Percentiles rank a stretch among this genome's conserved stretches.
Evolutionary conservation across 2,329 filamentous ascomycete genomes (phyloP).

Genomic region (Trichoderma semiorbis): DNA sequence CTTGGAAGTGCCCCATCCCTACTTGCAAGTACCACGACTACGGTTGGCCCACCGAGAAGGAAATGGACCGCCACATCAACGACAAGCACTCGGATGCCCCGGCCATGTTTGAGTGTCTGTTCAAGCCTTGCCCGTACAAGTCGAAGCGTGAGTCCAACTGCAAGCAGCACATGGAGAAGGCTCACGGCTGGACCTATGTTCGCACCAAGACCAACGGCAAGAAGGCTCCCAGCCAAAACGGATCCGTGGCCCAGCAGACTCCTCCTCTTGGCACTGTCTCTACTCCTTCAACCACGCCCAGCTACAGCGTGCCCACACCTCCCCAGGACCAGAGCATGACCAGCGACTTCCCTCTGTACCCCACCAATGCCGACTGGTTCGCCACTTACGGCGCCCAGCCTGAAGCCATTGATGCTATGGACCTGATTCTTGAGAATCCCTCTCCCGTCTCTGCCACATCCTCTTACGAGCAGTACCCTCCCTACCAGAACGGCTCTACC

Average conservation of each 20-base stretch:
- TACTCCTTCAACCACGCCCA: constrained; percentile 56
- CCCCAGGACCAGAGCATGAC: constrained; percentile 44
- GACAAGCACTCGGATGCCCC: constrained; percentile 88
- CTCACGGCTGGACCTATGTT: constrained; percentile 85
- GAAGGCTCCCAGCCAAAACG: constrained; percentile 46
- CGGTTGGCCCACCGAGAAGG: constrained; percentile 97
- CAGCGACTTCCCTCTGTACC: constrained; percentile 50
- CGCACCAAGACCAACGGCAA: constrained; percentile 90
- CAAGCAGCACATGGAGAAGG: constrained; percentile 99
- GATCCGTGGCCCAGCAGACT: constrained; percentile 46
- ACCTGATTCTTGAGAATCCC: constrained; percentile 37
- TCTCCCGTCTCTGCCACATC: constrained; percentile 38
- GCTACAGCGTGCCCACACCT: constrained; percentile 54
- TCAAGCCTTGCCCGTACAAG: constrained; percentile 81
- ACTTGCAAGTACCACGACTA: constrained; percentile 87
- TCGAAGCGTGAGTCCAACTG: constrained; percentile 96
- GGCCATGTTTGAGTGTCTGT: constrained; percentile 78
- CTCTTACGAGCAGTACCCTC: constrained; percentile 51
- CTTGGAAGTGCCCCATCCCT: constrained; percentile 82
- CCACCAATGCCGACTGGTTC: constrained; percentile 45
- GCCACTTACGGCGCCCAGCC: constrained; percentile 31
- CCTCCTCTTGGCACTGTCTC: constrained; percentile 60
- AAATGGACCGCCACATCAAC: constrained; percentile 91
- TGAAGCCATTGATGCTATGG: constrained; percentile 40
- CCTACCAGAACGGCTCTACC: constrained; percentile 58